Conservation (phyloP, 2,329 filamentous ascomycete species). For the Penicillium sp. region DNA sequence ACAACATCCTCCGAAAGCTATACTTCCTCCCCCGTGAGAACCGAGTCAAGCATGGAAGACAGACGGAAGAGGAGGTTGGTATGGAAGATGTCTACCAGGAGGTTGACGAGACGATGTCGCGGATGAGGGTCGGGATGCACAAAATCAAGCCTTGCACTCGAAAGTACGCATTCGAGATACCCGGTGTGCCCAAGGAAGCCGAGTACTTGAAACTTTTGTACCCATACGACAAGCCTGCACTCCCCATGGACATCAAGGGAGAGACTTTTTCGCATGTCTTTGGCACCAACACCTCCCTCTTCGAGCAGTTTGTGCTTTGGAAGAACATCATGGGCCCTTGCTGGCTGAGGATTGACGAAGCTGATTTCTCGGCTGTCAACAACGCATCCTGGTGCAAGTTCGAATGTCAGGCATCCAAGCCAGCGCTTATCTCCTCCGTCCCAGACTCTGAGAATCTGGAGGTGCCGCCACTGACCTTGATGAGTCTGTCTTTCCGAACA, state of each 20-base stretch:
- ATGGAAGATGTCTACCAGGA: conserved; percentile 90
- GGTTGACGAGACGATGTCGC: conserved; percentile 82
- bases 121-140: conserved; percentile 77
- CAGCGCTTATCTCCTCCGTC: conserved; percentile 67
- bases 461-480: conserved; percentile 82
- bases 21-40: conserved; percentile 82
- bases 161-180: conserved; percentile 94
- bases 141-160: conserved; percentile 87
- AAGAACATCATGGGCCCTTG: conserved; percentile 99
- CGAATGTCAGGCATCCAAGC: conserved; percentile 75
- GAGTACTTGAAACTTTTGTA: conserved; percentile 96
- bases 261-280: conserved; percentile 94
- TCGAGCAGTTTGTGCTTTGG: conserved; percentile 97
- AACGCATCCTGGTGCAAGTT: conserved; percentile 97
- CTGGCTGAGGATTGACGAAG: conserved; percentile 86
- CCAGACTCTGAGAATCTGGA: conserved; percentile 77
- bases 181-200: conserved; percentile 77
- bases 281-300: conserved; percentile 85
- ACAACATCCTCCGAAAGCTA: conserved; percentile 88
- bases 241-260: conserved; percentile 68
- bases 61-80: conserved; percentile 71
- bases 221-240: conserved; percentile 74
- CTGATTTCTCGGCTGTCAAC: conserved; percentile 76
- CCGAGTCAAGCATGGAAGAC: conserved; percentile 55
- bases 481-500: conserved; percentile 87